Evolutionary conservation across 2,329 filamentous ascomycete genomes (phyloP), one percentile per base, ranked within the genome.

Genomic region (Sarocladiaceae sp.): DNA sequence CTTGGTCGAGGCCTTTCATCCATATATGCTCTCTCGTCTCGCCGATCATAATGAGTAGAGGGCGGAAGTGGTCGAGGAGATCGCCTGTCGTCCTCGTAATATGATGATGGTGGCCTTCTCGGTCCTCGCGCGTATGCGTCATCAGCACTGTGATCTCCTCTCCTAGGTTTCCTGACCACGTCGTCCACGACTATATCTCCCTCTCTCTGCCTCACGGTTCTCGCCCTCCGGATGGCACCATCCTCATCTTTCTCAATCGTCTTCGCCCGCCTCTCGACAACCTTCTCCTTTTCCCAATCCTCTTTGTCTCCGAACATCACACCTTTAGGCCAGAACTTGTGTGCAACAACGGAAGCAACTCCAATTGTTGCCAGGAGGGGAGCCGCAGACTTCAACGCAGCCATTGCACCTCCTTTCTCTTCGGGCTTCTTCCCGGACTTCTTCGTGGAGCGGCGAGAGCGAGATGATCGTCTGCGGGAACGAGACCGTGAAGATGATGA

Each of bases 251-350:
- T 50, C 29, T 36, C 31, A 13, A 50, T 22, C 11, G 33, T 50
- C 20, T 23, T 36, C 4, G 47, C 12, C 11, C 18, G 29, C 28
- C 47, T 29, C 17, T 36, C 47, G 12, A 31, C 28, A 3, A 50
- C 47, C 20, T 29, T 29, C 18, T 33, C 25, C 29, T 18, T 50
- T 33, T 64, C 63, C 65, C 66, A 68, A 17, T 64, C 58, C 11
- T 66, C 61, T 25, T 63, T 57, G 17, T 58, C 63, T 12, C 62
- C 61, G 51, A 65, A 57, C 18, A 62, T 29, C 37, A 60, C 55
- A 5, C 60, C 60, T 55, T 66, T 67, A 26, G 65, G 65, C 67
- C 67, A 70, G 56, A 67, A 57, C 51, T 65, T 67, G 56, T 65
- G 65, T 35, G 66, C 64, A 33, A 67, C 56, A 37, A 69, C 57